Evolutionary conservation across 1,139 yeast genomes (phyloP), one percentile per base, ranked within the genome.

Genomic region (Blastobotrys raffinosifermentans): DNA sequence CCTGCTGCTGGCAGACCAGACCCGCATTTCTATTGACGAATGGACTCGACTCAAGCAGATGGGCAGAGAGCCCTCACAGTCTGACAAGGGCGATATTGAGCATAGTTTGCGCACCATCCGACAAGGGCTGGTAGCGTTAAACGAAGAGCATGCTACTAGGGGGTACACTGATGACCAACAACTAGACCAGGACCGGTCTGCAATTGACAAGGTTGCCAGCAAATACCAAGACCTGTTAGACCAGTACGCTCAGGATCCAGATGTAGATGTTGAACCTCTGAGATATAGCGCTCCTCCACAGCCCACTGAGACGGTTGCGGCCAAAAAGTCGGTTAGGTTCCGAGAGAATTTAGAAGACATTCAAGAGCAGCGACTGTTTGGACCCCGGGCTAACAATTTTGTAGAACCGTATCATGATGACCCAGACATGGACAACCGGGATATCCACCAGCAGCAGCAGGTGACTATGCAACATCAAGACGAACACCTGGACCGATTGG

Each of bases 381-480:
- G 29, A 10, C 39, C 26, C 18, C 38, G 57, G 48, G 44, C 36
- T 31, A 53, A 39, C 45, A 47, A 38, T 22, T 53, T 45, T 17
- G 58, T 60, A 36, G 54, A 58, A 49, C 79, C 79, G 2, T 75
- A 70, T 44, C 59, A 57, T 31, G 80, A 73, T 41, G 62, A 62
- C 29, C 67, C 65, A 2, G 59, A 53, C 3, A 54, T 47, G n/a
- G 37, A 49, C n/a, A 53, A 54, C 27, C 33, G 48, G 15, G 49
- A 42, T 41, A 50, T 82, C 34, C 78, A 77, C 56, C 77, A 77
- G 10, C 75, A 71, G 47, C 89, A 85, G 53, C 84, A 82, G 50
- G 86, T 79, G 49, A 72, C 72, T 37, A 49, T 80, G 33, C 43
- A 59, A 9, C 57, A 70, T 9, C 95, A 85, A 53, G 94, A 85